These are phyloP conservation scores for Pyracantha coccinea DNA, from an alignment of 331 rosid species.

Conservation along the genomic window DNA sequence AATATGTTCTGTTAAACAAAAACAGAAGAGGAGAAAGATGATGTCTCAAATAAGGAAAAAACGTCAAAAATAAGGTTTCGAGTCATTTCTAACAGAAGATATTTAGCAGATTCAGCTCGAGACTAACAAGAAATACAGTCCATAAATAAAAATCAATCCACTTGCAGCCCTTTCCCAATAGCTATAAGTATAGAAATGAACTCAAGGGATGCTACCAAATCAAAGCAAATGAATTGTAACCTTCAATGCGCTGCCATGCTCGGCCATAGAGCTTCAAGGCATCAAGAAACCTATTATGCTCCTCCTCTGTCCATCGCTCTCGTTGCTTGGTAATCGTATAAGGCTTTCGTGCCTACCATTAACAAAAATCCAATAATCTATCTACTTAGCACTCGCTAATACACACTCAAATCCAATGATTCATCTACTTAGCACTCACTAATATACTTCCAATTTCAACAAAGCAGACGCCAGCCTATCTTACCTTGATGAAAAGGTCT, in stretches of 20 bases:
- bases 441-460: not conserved
- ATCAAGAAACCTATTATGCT: slow-evolving; percentile 87
- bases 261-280: slow-evolving; percentile 94
- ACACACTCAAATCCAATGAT: not conserved
- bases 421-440: slow-evolving; percentile 8
- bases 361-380: slow-evolving; percentile 14
- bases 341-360: slow-evolving; percentile 76
- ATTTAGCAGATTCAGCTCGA: slow-evolving; percentile 8
- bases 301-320: slow-evolving; percentile 99
- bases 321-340: slow-evolving; percentile 98
- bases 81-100: slow-evolving; percentile 9
- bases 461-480: not conserved
- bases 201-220: not conserved
- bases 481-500: slow-evolving; percentile 75
- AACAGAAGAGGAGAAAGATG: slow-evolving; percentile 9
- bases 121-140: not conserved
- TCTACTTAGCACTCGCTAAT: not conserved
- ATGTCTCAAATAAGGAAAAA: slow-evolving; percentile 19
- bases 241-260: slow-evolving; percentile 99
- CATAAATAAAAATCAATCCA: not conserved
- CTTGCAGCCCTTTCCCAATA: slow-evolving; percentile 9
- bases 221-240: slow-evolving; percentile 21
- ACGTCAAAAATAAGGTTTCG: slow-evolving; percentile 13
- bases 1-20: slow-evolving; percentile 67
- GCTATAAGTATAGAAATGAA: slow-evolving; percentile 8